Base-by-base conservation (phyloP, 176 grass and related monocot genomes). In the Thalia dealbata region DNA sequence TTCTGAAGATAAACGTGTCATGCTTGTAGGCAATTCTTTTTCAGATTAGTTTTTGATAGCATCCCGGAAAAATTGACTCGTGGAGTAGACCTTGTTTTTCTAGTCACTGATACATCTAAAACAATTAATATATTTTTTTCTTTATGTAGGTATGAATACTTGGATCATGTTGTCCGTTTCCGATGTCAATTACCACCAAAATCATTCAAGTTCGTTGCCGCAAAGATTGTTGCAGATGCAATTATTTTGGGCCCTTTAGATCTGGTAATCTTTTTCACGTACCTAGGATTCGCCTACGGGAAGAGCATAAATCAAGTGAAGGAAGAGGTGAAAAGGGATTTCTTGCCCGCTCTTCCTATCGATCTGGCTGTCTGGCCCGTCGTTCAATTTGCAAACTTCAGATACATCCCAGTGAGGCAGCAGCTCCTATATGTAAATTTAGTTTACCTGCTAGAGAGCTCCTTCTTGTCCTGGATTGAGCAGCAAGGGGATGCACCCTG, bases 361-460 rank as follows among this genome's bases (percentile, higher is more conserved):
- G 93, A 81, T 21, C 85, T 81, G 43, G 55, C 67, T 15, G 73
- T 97, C 56, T 92, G 93, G 93, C 93, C 93, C 14, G 66, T 84
- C 5, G 89, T 97, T 26, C 93, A 97, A 64, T 69, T 97, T 2
- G 87, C 83, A 1, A 97, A 92, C 74, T 97, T 97, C 66, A 80
- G 95, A 24, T 97, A 88, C 72, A 35, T 97, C 21, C 90, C 95
- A 0, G 95, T 97, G 67, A 82, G 83, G 26, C 90, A 90, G 13
- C 95, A 97, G 62, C 83, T 97, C 52, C 85, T 97, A 0, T 97
- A 97, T 45, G 95, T 91, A 63, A 97, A 97, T 84, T 50, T 97
- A 11, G 90, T 97, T 76, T 97, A 87, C 82, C 83, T 92, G 52
- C 41, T 92, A 43, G 95, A 92, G 80, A 97, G 90, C 14, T 88